These are phyloP conservation scores for Crucihimalaya himalaica DNA, from an alignment of 345 rosid genomes.

Conservation along the genomic window DNA sequence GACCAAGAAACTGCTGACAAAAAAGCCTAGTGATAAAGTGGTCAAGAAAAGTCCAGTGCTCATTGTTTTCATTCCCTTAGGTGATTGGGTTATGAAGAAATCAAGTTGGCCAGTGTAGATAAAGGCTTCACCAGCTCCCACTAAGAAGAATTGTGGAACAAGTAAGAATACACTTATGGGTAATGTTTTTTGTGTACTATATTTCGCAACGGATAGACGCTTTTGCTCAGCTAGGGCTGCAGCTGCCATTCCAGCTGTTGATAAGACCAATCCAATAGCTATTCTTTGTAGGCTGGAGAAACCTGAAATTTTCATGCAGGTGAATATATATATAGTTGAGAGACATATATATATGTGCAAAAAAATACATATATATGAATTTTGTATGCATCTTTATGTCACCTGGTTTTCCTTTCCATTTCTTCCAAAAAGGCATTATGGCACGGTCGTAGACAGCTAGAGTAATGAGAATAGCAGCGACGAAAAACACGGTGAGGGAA, in stretches of 20 bases:
- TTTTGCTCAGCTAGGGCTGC: slow-evolving; percentile 56
- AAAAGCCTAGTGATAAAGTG: slow-evolving; percentile 65
- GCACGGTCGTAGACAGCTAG: slow-evolving; percentile 57
- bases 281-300: slow-evolving; percentile 62
- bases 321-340: background rate
- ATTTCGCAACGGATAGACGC: slow-evolving; percentile 44
- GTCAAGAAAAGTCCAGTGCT: slow-evolving; percentile 69
- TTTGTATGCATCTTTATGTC: background rate
- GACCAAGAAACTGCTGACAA: slow-evolving; percentile 62
- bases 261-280: slow-evolving; percentile 61
- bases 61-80: slow-evolving; percentile 72
- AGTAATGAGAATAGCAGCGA: slow-evolving; percentile 53
- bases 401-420: slow-evolving; percentile 61
- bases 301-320: slow-evolving; percentile 39
- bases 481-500: slow-evolving; percentile 61
- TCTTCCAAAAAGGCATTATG: slow-evolving; percentile 54
- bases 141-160: slow-evolving; percentile 65
- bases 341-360: background rate
- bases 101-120: slow-evolving; percentile 75
- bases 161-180: slow-evolving; percentile 57
- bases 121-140: slow-evolving; percentile 69
- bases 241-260: slow-evolving; percentile 57
- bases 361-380: background rate
- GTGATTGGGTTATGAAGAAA: slow-evolving; percentile 70
- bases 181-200: slow-evolving; percentile 33